These are phyloP conservation scores for Fusarium sp. DNA, from an alignment of 2,329 filamentous ascomycete species.

Conservation along the genomic window DNA sequence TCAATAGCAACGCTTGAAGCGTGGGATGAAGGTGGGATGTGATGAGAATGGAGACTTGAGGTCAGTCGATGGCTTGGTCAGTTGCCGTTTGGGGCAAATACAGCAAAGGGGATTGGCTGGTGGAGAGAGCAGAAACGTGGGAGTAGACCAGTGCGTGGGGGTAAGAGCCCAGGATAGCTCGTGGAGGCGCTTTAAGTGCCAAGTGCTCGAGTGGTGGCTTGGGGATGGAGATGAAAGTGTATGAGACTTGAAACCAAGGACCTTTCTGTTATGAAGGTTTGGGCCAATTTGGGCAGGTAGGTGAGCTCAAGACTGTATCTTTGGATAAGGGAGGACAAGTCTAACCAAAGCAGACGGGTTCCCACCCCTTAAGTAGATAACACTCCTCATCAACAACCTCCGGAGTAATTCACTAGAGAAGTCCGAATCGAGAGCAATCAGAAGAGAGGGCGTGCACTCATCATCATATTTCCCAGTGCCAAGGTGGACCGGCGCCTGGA, in stretches of 20 bases:
- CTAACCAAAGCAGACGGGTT: constrained; percentile 37
- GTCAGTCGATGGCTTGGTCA: constrained; percentile 49
- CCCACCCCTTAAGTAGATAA: constrained; percentile 49
- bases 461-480: constrained; percentile 45
- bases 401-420: constrained; percentile 34
- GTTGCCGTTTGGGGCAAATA: constrained; percentile 51
- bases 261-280: constrained; percentile 32
- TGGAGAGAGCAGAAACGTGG: constrained; percentile 43
- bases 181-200: constrained; percentile 43
- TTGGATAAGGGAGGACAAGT: constrained; percentile 23
- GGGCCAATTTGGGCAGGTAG: constrained; percentile 24
- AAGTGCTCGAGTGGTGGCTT: constrained; percentile 36
- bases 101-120: constrained; percentile 49
- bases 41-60: constrained; percentile 44
- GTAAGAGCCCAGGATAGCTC: constrained; percentile 45
- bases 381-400: constrained; percentile 36
- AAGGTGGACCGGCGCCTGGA: constrained; percentile 41
- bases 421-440: constrained; percentile 30
- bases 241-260: constrained; percentile 27
- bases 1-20: constrained; percentile 56
- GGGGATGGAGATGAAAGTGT: constrained; percentile 28
- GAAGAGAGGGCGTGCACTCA: constrained; percentile 44
- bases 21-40: constrained; percentile 71
- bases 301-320: constrained; percentile 27
- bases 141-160: constrained; percentile 48